These are phyloP conservation scores for Geotrichum aggregatum DNA, from an alignment of 1,139 yeast species.

Conservation along the genomic window DNA sequence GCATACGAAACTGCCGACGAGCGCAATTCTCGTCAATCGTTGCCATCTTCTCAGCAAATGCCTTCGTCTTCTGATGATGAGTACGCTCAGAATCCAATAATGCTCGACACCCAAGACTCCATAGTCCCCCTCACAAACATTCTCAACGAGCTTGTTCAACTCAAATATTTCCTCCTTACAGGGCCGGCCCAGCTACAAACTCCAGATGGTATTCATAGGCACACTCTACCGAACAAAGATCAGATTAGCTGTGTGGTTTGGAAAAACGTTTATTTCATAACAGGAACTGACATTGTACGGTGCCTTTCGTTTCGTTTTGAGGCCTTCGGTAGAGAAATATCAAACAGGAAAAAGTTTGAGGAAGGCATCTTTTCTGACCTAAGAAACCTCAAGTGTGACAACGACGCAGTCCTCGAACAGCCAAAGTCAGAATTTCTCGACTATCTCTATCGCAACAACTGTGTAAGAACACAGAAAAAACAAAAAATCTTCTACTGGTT, in stretches of 20 bases:
- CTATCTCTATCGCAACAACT: constrained; percentile 77
- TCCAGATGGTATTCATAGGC: constrained; percentile 20
- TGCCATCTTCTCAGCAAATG: neutral
- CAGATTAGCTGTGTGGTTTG: constrained; percentile 88
- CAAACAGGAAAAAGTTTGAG: constrained; percentile 89
- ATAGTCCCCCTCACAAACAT: constrained; percentile 17
- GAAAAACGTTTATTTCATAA: constrained; percentile 84
- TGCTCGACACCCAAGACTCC: constrained; percentile 4
- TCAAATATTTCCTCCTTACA: constrained; percentile 21
- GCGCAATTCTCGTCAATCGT: neutral
- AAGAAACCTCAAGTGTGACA: constrained; percentile 78
- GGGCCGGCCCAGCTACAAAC: constrained; percentile 20
- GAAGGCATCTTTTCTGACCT: constrained; percentile 93
- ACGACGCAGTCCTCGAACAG: constrained; percentile 81
- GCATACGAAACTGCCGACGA: neutral
- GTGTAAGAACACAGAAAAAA: constrained; percentile 90
- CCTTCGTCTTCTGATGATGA: neutral
- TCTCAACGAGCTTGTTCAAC: constrained; percentile 18
- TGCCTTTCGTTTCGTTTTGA: constrained; percentile 85
- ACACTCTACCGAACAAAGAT: constrained; percentile 81
- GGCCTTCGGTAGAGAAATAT: constrained; percentile 80
- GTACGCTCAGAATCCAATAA: neutral
- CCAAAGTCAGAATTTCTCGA: constrained; percentile 85
- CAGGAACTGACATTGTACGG: constrained; percentile 95
- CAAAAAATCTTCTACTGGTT: constrained; percentile 98